Percentiles rank a stretch among this genome's conserved stretches.
These are phyloP conservation scores for Phytophthora brassicae DNA, from an alignment of 352 stramenopile genomes.

Conservation along the genomic window DNA sequence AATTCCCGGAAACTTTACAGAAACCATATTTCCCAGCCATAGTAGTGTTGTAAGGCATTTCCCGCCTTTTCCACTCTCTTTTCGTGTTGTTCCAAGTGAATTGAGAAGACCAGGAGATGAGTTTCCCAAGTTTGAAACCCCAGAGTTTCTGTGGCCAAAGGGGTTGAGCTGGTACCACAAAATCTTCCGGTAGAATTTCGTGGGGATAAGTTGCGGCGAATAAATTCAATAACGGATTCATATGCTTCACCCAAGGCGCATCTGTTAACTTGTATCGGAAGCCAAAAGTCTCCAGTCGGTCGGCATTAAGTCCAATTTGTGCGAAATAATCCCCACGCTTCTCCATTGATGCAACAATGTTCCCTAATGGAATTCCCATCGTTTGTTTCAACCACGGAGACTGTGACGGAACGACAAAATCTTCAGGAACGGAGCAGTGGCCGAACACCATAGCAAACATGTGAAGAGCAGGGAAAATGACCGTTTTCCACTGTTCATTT, in stretches of 20 bases:
- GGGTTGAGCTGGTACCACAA: slow-evolving; percentile 21
- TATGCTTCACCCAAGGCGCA: slow-evolving; percentile 15
- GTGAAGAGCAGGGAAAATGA: slow-evolving; percentile 28
- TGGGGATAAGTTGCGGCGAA: slow-evolving; percentile 21
- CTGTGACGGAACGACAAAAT: slow-evolving; percentile 22
- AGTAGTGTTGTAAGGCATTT: slow-evolving; percentile 13
- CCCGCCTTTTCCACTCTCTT: slow-evolving; percentile 16
- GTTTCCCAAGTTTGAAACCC: slow-evolving; percentile 29
- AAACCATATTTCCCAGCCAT: slow-evolving; percentile 19
- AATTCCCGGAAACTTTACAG: slow-evolving; percentile 19
- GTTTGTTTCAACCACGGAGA: slow-evolving; percentile 26
- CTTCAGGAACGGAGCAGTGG: slow-evolving; percentile 21
- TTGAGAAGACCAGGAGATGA: slow-evolving; percentile 28
- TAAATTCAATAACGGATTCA: slow-evolving; percentile 21
- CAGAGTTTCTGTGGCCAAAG: slow-evolving; percentile 23
- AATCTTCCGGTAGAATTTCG: slow-evolving; percentile 31
- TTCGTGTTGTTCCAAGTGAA: slow-evolving; percentile 21
- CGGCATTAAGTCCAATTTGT: slow-evolving; percentile 28
- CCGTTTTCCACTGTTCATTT: slow-evolving; percentile 19
- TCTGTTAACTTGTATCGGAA: slow-evolving; percentile 33
- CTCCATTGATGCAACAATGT: slow-evolving; percentile 19
- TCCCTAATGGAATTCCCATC: slow-evolving; percentile 14
- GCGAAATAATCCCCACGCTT: slow-evolving; percentile 21
- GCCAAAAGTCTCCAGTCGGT: slow-evolving; percentile 31
- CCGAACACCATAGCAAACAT: slow-evolving; percentile 27